These are phyloP conservation scores for Dovyalis caffra DNA, from an alignment of 345 rosid species.

Conservation along the genomic window DNA sequence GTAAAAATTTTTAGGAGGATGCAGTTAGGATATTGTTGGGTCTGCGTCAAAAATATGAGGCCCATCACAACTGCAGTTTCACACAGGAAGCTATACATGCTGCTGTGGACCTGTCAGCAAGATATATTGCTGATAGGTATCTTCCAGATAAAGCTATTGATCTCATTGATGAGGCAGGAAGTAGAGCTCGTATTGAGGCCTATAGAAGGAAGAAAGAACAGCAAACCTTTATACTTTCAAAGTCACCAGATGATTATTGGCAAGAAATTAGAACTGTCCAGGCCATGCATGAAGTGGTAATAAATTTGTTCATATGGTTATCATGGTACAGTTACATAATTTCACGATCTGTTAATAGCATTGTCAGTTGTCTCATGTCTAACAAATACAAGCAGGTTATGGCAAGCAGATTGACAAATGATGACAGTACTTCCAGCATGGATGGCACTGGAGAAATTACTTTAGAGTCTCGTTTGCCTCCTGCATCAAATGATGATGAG, in stretches of 20 bases:
- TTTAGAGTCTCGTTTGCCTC: constrained; percentile 51
- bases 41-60: constrained; percentile 83
- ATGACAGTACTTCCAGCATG: constrained; percentile 36
- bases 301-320: constrained; percentile 3
- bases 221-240: constrained; percentile 69
- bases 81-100: constrained; percentile 86
- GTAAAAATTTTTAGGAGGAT: constrained; percentile 63
- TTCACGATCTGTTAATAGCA: constrained; percentile 18
- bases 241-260: constrained; percentile 92
- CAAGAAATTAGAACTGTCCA: constrained; percentile 92
- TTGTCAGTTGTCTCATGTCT: constrained; percentile 12
- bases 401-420: constrained; percentile 52
- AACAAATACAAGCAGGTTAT: constrained; percentile 44
- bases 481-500: constrained; percentile 54
- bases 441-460: constrained; percentile 46
- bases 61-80: constrained; percentile 82
- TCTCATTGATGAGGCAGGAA: constrained; percentile 97
- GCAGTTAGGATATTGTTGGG: constrained; percentile 84
- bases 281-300: constrained; percentile 98
- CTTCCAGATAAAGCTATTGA: constrained; percentile 99
- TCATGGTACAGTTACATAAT: constrained; percentile 5
- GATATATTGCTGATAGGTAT: constrained; percentile 86
- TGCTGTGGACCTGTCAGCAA: constrained; percentile 80
- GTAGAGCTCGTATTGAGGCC: constrained; percentile 87
- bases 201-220: constrained; percentile 83